phyloP scores from a whole-genome alignment of 805 yeast genomes.

The Kodamaea restingae region DNA sequence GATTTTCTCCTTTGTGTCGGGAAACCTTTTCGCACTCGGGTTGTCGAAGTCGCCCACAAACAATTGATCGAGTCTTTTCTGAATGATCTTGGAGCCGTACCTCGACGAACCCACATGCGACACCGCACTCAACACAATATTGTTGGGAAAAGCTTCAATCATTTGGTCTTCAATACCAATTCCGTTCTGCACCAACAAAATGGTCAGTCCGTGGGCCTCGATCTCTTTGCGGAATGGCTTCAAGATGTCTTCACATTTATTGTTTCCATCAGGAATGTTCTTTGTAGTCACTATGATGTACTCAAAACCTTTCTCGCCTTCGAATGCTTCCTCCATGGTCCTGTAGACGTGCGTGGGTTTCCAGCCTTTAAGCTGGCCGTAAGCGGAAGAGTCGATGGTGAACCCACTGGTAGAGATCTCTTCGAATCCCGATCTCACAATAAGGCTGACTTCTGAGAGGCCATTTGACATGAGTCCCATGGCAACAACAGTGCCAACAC shows the following conservation, averaged over 20 bases:
- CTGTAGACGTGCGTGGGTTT: constrained; percentile 46
- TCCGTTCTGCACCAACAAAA: constrained; percentile 40
- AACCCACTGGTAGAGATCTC: constrained; percentile 51
- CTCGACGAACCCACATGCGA: constrained; percentile 34
- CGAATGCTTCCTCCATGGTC: constrained; percentile 43
- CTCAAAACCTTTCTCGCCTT: constrained; percentile 28
- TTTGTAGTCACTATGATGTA: constrained; percentile 38
- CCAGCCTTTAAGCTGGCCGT: constrained; percentile 54
- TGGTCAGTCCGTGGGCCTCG: constrained; percentile 19
- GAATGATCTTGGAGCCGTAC: constrained; percentile 15
- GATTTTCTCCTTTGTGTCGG: constrained; percentile 12
- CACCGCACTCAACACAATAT: constrained; percentile 35
- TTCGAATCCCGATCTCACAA: constrained; percentile 63
- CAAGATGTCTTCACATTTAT: constrained; percentile 41
- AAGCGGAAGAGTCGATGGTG: constrained; percentile 56
- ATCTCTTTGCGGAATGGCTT: constrained; percentile 12
- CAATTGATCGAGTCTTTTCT: constrained; percentile 17
- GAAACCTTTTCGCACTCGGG: constrained; percentile 3
- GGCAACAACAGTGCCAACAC: constrained; percentile 79
- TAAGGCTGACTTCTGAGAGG: constrained; percentile 52
- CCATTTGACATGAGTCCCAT: constrained; percentile 51
- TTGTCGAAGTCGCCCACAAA: constrained; percentile 17
- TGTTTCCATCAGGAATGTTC: constrained; percentile 32
- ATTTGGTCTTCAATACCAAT: constrained; percentile 33
- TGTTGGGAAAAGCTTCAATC: constrained; percentile 28